Conservation (phyloP, 1,284 basidiomycete genomes). For the Austroboletus niveus region DNA sequence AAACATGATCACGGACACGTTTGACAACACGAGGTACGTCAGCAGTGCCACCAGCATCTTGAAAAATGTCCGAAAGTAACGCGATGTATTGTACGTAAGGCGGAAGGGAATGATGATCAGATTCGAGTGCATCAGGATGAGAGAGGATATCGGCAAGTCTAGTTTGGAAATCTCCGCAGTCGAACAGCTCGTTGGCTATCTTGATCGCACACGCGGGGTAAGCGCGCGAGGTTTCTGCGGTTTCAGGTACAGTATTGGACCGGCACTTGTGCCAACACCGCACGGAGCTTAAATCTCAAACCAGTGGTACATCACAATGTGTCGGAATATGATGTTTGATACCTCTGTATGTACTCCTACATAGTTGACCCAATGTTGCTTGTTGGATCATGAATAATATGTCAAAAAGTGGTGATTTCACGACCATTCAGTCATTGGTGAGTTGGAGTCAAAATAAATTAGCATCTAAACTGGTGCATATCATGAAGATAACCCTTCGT, state of each 20-base stretch:
- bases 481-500: no score
- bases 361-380: no score
- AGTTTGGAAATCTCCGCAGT: not conserved
- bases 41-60: not conserved
- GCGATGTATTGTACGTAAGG: not conserved
- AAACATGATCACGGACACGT: not conserved
- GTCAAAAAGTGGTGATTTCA: no score
- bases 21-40: not conserved
- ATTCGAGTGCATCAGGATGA: not conserved
- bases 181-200: not conserved
- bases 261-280: no score
- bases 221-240: not conserved
- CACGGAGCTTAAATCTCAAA: no score
- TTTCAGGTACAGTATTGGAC: not conserved
- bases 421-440: no score
- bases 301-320: no score
- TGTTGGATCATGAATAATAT: no score
- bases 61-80: not conserved
- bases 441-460: no score
- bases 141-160: not conserved
- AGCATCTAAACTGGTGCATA: no score
- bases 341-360: no score
- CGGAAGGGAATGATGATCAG: not conserved
- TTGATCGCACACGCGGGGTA: not conserved
- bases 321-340: no score